Evolutionary conservation across 306 rosid species (phyloP), one percentile per base, ranked within the genome.

Genomic region (Argentina anserina): DNA sequence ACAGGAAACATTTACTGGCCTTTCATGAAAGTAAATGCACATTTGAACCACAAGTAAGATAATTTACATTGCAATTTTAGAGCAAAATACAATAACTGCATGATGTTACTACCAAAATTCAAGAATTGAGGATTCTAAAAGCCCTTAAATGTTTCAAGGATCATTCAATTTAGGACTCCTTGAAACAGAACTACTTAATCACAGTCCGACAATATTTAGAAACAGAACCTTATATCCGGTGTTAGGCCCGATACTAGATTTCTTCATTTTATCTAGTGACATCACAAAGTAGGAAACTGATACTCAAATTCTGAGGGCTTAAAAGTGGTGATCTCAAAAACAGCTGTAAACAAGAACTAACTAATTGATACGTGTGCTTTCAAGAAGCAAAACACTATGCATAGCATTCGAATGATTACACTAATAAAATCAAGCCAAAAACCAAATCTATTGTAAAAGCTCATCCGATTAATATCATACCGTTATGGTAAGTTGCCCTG

Each of bases 401-500:
- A 10, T 9, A 28, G 29, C 37, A 40, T 25, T 25, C 29, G 6
- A 21, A 65, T 25, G 46, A 69, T 70, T 41, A 67, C 53, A 25
- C 45, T 64, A 20, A 20, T 37, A 20, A 47, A 59, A 55, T 64
- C 36, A 43, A 28, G 50, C 50, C 21, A 55, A 36, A 36, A n/a
- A 55, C 17, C 17, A 31, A 10, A n/a, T 6, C 36, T 49, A 20
- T 13, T 8, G 31, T 72, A 52, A 42, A 74, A 46, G 46, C 29
- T 65, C 31, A 26, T 67, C 60, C 17, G 13, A 65, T 26, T 14
- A 75, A 47, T 65, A 68, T n/a, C 83, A 72, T 94, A 90, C 99
- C 80, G 93, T 94, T 66, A 94, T 70, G 59, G 93, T 85, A 43
- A 94, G 86, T 81, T 94, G 99, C 71, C 97, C 99, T 25, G 84